Conservation (phyloP, 805 yeast species). For the Clavispora carvajalis region DNA sequence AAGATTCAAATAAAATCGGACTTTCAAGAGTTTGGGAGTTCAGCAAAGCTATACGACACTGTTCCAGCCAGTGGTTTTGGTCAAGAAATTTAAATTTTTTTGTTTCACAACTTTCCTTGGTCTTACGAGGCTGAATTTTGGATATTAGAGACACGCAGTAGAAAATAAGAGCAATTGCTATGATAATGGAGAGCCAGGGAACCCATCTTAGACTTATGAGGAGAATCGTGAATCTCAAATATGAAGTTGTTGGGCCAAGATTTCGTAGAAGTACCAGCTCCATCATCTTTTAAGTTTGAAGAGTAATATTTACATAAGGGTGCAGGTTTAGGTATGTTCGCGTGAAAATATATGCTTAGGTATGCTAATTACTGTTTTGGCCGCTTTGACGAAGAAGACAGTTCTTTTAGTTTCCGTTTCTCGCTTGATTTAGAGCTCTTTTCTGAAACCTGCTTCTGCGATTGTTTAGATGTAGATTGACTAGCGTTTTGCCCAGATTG, state of each 20-base stretch:
- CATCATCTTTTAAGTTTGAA: not conserved
- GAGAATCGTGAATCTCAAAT: not conserved
- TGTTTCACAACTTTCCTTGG: not conserved
- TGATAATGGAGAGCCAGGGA: not conserved
- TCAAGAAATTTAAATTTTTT: constrained; percentile 10
- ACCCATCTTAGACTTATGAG: not conserved
- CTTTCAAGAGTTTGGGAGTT: constrained; percentile 11
- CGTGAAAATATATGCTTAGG: not conserved
- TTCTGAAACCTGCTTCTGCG: not conserved
- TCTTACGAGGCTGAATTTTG: not conserved
- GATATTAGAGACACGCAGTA: not conserved
- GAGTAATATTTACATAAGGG: not conserved
- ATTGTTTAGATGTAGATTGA: too few relatives aligned
- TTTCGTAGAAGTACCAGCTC: not conserved
- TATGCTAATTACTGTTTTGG: constrained; percentile 1
- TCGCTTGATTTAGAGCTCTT: not conserved
- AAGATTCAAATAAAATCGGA: constrained; percentile 43
- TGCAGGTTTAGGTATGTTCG: not conserved
- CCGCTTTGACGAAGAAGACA: not conserved
- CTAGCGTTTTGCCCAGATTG: too few relatives aligned
- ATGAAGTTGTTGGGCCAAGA: not conserved
- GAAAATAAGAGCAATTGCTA: not conserved
- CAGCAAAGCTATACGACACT: constrained; percentile 10
- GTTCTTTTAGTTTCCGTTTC: not conserved
- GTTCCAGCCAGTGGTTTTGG: constrained; percentile 24